phyloP scores from a whole-genome alignment of 176 grass and related monocot genomes.

The Melocanna baccifera region DNA sequence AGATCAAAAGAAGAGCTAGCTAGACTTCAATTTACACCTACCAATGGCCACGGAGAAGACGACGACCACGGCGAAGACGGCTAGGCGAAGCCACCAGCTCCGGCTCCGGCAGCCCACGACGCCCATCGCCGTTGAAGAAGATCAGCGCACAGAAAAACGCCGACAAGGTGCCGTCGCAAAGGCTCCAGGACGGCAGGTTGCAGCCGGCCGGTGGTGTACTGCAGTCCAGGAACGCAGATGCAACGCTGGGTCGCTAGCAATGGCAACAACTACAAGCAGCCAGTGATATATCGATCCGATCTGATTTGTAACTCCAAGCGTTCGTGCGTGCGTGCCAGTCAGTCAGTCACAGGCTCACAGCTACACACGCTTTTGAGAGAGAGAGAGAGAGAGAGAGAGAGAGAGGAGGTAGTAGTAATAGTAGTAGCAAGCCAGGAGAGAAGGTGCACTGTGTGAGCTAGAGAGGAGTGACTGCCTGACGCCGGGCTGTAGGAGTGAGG shows the following conservation, averaged over 20 bases:
- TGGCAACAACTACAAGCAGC: not conserved
- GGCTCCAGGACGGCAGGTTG: not conserved
- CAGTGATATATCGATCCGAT: not conserved
- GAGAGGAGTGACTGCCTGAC: not conserved
- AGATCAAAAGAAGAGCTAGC: not conserved
- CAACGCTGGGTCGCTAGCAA: not conserved
- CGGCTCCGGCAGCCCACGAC: not conserved
- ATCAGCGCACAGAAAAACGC: not conserved
- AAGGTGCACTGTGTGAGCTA: not conserved
- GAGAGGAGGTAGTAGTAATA: not conserved
- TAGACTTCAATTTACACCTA: not conserved
- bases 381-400: not conserved
- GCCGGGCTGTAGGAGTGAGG: not conserved
- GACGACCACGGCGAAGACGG: not conserved
- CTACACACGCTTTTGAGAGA: not conserved
- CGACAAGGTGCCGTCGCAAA: not conserved
- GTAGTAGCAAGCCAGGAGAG: not conserved
- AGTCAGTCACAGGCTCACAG: constrained; percentile 10
- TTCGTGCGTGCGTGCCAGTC: constrained; percentile 13
- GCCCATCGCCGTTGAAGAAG: not conserved
- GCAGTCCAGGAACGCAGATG: not conserved
- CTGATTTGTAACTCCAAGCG: not conserved
- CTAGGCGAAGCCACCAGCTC: not conserved
- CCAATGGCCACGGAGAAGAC: constrained; percentile 27
- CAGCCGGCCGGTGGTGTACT: not conserved